Evolutionary conservation across 805 yeast species (phyloP).

Genomic region (Suhomyces sp.): DNA sequence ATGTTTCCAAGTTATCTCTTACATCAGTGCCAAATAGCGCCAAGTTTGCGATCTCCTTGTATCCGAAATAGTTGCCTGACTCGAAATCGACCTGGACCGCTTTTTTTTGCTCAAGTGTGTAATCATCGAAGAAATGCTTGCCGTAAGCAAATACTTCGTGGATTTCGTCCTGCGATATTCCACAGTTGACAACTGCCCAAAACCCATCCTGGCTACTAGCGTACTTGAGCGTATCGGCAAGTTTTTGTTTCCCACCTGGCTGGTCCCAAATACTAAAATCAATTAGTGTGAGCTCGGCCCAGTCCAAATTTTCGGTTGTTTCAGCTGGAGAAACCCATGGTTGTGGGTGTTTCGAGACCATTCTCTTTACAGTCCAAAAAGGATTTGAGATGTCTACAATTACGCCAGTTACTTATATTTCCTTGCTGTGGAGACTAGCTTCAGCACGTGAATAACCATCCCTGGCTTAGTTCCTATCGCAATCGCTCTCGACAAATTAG

Average conservation of each 20-base stretch:
- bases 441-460: not conserved
- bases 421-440: not conserved
- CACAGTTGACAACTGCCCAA: conserved; percentile 27
- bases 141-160: conserved; percentile 26
- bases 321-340: conserved; percentile 25
- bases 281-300: conserved; percentile 29
- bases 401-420: not conserved
- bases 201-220: conserved; percentile 32
- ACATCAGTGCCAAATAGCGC: conserved; percentile 29
- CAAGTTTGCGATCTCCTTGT: conserved; percentile 29
- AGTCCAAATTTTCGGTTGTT: conserved; percentile 25
- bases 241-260: conserved; percentile 23
- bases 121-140: conserved; percentile 23
- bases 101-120: conserved; percentile 25
- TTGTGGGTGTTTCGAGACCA: conserved; percentile 3
- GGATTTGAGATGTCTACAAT: not conserved
- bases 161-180: conserved; percentile 24
- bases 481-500: not conserved
- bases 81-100: conserved; percentile 24
- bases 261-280: conserved; percentile 26
- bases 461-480: not conserved
- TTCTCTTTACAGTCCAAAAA: not conserved
- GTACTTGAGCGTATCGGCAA: conserved; percentile 24
- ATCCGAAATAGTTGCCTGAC: conserved; percentile 32
- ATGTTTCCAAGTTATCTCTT: conserved; percentile 27